Evolutionary conservation across 2,329 filamentous ascomycete species (phyloP).

Genomic region (Fusarium musae): DNA sequence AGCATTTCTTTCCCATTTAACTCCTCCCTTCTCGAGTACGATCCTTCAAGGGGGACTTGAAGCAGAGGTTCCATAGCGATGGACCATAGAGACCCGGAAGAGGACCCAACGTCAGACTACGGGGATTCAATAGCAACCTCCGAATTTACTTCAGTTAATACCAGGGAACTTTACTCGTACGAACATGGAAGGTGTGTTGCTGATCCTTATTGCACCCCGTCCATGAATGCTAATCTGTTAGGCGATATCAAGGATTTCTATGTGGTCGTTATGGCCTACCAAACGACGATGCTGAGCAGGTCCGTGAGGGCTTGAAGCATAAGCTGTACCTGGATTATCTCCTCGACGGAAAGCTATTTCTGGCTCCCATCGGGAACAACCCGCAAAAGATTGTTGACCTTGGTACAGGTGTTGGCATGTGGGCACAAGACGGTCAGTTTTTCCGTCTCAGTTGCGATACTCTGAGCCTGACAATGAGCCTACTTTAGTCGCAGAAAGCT

Average conservation of each 20-base stretch:
- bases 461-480: conserved; percentile 10
- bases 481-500: conserved; percentile 56
- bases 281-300: conserved; percentile 63
- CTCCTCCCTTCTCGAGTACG: conserved; percentile 19
- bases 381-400: conserved; percentile 63
- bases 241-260: conserved; percentile 61
- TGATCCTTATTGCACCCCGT: neutral
- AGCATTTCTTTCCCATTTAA: conserved; percentile 7
- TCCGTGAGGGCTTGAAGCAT: conserved; percentile 61
- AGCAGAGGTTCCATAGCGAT: conserved; percentile 29
- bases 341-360: conserved; percentile 54
- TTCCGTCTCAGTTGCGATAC: neutral
- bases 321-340: conserved; percentile 60
- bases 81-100: conserved; percentile 41
- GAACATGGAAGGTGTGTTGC: conserved; percentile 51
- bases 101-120: conserved; percentile 54
- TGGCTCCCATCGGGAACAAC: conserved; percentile 56
- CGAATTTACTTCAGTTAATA: conserved; percentile 55
- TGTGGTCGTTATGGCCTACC: conserved; percentile 61
- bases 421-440: conserved; percentile 63
- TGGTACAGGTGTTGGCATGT: conserved; percentile 63
- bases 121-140: conserved; percentile 51
- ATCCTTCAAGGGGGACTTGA: conserved; percentile 3
- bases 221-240: conserved; percentile 36
- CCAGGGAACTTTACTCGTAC: conserved; percentile 49